Evolutionary conservation across 2,329 filamentous ascomycete species (phyloP).

Genomic region (Cladophialophora psammophila): DNA sequence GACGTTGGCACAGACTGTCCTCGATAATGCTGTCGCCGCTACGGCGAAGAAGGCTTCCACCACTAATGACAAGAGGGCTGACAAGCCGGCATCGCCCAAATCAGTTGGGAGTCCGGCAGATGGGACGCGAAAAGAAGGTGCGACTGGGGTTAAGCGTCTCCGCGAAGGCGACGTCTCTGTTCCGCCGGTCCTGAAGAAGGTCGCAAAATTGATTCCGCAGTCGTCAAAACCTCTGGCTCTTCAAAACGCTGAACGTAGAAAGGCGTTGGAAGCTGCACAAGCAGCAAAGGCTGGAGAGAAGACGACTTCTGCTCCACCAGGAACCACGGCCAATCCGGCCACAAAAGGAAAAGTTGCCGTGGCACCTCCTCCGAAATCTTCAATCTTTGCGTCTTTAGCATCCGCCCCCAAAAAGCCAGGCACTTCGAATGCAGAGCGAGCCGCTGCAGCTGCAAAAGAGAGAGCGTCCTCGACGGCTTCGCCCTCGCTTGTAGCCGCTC

Average conservation of each 20-base stretch:
- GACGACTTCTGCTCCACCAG: slow-evolving; percentile 11
- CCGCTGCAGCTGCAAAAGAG: slow-evolving; percentile 48
- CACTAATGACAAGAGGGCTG: slow-evolving; percentile 46
- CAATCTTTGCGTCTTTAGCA: slow-evolving; percentile 55
- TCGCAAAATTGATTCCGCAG: slow-evolving; percentile 44
- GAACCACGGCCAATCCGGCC: slow-evolving; percentile 31
- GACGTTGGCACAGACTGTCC: slow-evolving; percentile 62
- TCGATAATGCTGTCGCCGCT: slow-evolving; percentile 56
- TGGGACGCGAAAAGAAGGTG: slow-evolving; percentile 25
- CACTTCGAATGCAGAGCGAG: slow-evolving; percentile 58
- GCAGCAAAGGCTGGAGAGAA: slow-evolving; percentile 31
- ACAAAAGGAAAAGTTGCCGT: slow-evolving; percentile 48
- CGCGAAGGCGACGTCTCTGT: slow-evolving; percentile 34
- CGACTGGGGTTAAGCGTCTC: slow-evolving; percentile 26
- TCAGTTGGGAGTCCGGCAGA: slow-evolving; percentile 27
- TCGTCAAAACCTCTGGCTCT: slow-evolving; percentile 42
- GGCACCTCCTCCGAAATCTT: slow-evolving; percentile 48
- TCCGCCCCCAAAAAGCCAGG: slow-evolving; percentile 60
- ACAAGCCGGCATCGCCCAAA: slow-evolving; percentile 45
- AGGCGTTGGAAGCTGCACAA: slow-evolving; percentile 34
- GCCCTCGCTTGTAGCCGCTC: slow-evolving; percentile 33
- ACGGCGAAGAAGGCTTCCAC: slow-evolving; percentile 53
- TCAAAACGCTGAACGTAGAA: slow-evolving; percentile 40
- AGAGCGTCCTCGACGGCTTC: slow-evolving; percentile 45
- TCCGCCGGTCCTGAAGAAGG: slow-evolving; percentile 49